Evolutionary conservation across 257 asterid species (phyloP), one percentile per base, ranked within the genome.

Genomic region (Solanum boliviense): DNA sequence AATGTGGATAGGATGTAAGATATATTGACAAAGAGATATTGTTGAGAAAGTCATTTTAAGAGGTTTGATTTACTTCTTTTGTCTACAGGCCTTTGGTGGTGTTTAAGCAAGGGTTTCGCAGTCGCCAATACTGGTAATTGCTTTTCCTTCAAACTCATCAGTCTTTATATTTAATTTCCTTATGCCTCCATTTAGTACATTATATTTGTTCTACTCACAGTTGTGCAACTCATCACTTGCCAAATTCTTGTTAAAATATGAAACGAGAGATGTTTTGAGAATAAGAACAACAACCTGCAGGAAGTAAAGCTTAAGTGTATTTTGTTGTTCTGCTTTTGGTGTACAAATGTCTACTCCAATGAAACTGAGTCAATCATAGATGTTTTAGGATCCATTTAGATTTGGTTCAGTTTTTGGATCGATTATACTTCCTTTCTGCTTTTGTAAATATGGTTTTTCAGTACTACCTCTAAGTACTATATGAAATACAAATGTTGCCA

Each of bases 31-130:
- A 13, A 25, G 35, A 2, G 65, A 13, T 2, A 27, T n/a, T 48
- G 1, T 48, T 29, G 44, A 82, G 1, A 3, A 48, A 31, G 68
- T 31, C 29, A 82, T 44, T 82, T 82, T 48, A 25, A 0, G 65
- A 79, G 65, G 25, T 31, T 82, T 31, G 39, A 6, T 82, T 81
- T 46, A 48, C 44, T 1, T 82, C 25, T 2, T 90, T 65, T 68
- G 16, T 56, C 27, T 58, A 34, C 95, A 94, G 98, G 90, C 99
- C 98, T 85, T 90, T 96, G 3, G 95, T 96, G 87, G 99, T 95
- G 85, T 96, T 96, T 94, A 96, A 96, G 90, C 95, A 94, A 87
- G 92, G 95, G 18, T 96, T 94, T 74, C 95, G 98, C 44, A 94
- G 96, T 88, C 96, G 98, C 6, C 95, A 92, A 89, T 96, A 95